Evolutionary conservation across 2,329 filamentous ascomycete genomes (phyloP).

Genomic region (Alternaria sp.): DNA sequence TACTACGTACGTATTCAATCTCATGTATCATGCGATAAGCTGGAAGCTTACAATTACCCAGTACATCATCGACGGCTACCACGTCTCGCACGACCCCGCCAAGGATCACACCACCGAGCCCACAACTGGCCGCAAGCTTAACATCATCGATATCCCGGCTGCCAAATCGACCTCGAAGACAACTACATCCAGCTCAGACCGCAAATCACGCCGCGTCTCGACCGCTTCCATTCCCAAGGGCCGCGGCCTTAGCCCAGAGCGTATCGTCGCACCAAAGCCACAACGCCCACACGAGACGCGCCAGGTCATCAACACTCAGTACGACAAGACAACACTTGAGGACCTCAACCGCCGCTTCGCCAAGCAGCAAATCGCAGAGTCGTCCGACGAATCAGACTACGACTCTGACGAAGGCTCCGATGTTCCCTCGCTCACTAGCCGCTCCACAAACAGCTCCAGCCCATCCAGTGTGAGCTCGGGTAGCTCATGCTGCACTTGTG

Average conservation of each 20-base stretch:
- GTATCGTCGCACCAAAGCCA: constrained; percentile 91
- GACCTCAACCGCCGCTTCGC: constrained; percentile 80
- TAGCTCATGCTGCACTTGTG: constrained; percentile 79
- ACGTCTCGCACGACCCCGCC: constrained; percentile 94
- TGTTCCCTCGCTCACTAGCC: constrained; percentile 73
- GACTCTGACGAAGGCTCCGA: constrained; percentile 79
- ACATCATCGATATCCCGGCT: constrained; percentile 90
- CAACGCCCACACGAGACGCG: constrained; percentile 86
- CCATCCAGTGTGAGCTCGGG: constrained; percentile 66
- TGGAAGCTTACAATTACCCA: constrained; percentile 30
- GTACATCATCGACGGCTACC: constrained; percentile 99
- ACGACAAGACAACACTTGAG: constrained; percentile 77
- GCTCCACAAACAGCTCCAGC: constrained; percentile 73
- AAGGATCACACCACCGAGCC: constrained; percentile 90
- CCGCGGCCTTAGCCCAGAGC: constrained; percentile 83
- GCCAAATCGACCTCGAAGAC: constrained; percentile 57
- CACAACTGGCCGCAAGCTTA: constrained; percentile 94
- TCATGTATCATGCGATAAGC: neutral
- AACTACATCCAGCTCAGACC: constrained; percentile 52
- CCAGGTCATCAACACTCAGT: constrained; percentile 84
- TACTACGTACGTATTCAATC: constrained; percentile 75
- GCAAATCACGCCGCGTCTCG: constrained; percentile 61
- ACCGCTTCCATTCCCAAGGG: constrained; percentile 81
- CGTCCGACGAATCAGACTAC: constrained; percentile 58
- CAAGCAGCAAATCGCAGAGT: constrained; percentile 66